Evolutionary conservation across 768 basidiomycete genomes (phyloP).

Genomic region (Russula sp.): DNA sequence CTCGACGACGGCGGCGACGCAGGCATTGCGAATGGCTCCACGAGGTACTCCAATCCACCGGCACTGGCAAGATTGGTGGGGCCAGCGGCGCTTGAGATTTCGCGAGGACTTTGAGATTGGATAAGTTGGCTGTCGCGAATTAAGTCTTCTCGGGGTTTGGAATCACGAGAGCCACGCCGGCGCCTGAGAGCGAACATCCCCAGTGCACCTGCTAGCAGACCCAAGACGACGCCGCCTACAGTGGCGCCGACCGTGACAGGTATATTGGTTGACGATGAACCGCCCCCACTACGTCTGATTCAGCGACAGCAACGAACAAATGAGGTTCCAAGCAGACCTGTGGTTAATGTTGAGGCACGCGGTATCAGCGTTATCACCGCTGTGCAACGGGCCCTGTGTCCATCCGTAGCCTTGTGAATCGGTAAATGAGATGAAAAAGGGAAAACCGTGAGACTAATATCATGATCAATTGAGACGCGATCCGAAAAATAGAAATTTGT

Average conservation of each 20-base stretch:
- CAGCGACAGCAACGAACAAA: neutral
- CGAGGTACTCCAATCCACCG: slow-evolving; percentile 7
- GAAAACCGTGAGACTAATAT: slow-evolving; percentile 41
- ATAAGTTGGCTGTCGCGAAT: neutral
- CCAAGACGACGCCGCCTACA: slow-evolving; percentile 24
- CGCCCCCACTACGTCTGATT: neutral
- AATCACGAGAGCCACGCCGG: neutral
- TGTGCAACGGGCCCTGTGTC: slow-evolving; percentile 53
- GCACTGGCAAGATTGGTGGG: neutral
- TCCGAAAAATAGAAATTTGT: neutral
- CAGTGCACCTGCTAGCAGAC: slow-evolving; percentile 23
- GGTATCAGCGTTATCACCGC: slow-evolving; percentile 36
- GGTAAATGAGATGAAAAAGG: slow-evolving; percentile 49
- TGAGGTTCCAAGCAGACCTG: neutral
- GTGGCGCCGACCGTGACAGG: slow-evolving; percentile 18
- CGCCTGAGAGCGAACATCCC: slow-evolving; percentile 8
- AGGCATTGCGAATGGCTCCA: slow-evolving; percentile 21
- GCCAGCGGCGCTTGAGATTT: neutral
- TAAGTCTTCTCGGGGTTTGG: neutral
- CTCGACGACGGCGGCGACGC: neutral
- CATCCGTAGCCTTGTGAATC: slow-evolving; percentile 46
- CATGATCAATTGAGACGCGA: slow-evolving; percentile 19
- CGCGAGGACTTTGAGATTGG: neutral
- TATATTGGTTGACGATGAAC: neutral
- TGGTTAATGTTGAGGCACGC: slow-evolving; percentile 34